Conservation (phyloP, 2,329 filamentous ascomycete genomes). For the Daldinia eschscholtzii region DNA sequence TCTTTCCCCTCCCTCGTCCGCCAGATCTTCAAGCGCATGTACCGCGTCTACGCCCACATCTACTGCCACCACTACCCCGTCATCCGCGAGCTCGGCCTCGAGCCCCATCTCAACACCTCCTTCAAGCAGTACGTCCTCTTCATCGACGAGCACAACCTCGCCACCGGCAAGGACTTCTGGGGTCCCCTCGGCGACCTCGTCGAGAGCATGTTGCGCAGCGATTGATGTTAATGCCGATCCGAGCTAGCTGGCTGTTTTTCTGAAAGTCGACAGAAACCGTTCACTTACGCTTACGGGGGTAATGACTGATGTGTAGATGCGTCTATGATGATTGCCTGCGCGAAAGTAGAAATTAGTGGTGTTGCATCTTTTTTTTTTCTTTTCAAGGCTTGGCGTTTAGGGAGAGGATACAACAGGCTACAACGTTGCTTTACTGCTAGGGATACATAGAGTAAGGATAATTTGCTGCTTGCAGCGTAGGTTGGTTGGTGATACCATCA, state of each 20-base stretch:
- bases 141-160: constrained; percentile 94
- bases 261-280: no score
- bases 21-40: constrained; percentile 99
- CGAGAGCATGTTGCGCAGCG: constrained; percentile 96
- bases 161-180: constrained; percentile 97
- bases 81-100: constrained; percentile 91
- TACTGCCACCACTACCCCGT: constrained; percentile 99
- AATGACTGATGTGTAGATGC: constrained; percentile 27
- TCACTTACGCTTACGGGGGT: constrained; percentile 12
- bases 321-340: constrained; percentile 29
- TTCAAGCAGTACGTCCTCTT: constrained; percentile 99
- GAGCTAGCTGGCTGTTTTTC: no score
- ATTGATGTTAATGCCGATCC: constrained; percentile 61
- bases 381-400: constrained; percentile 47
- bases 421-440: constrained; percentile 41
- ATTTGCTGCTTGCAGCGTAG: constrained; percentile 39
- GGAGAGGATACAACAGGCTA: constrained; percentile 20
- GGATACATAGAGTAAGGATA: constrained; percentile 40
- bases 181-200: constrained; percentile 94
- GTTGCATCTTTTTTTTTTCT: constrained; percentile 33
- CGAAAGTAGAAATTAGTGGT: constrained; percentile 17
- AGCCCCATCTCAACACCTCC: constrained; percentile 97
- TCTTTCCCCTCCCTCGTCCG: constrained; percentile 88
- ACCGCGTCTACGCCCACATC: constrained; percentile 98
- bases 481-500: constrained; percentile 15